A percentile compares a stretch with the other conserved stretches of the same genome.
Evolutionary conservation across 495 filamentous ascomycete species (phyloP).

Genomic region (Cercophora newfieldiana): DNA sequence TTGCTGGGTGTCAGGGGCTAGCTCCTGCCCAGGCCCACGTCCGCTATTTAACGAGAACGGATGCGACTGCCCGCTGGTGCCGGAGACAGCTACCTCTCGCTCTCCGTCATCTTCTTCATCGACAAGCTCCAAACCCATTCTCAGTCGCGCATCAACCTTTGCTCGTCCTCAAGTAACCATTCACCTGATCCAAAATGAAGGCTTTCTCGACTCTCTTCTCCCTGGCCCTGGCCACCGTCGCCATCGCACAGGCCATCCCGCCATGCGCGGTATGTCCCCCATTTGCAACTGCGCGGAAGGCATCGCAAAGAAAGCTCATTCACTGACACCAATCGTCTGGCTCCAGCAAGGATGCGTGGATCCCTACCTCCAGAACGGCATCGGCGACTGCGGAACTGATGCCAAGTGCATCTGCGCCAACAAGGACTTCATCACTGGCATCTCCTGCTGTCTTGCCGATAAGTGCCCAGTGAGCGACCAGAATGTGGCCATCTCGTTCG

Average conservation of each 20-base stretch:
- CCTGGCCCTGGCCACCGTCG: slow-evolving; percentile 32
- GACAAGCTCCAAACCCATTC: background rate
- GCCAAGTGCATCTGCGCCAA: slow-evolving; percentile 68
- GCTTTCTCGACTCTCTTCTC: slow-evolving; percentile 31
- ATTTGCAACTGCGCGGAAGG: background rate
- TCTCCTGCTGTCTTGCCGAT: slow-evolving; percentile 66
- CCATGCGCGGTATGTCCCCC: slow-evolving; percentile 52
- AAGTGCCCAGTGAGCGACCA: slow-evolving; percentile 58
- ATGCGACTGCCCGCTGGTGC: background rate
- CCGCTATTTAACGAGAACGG: background rate
- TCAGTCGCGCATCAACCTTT: background rate
- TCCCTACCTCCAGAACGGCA: slow-evolving; percentile 43
- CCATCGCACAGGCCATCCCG: slow-evolving; percentile 51
- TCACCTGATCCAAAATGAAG: slow-evolving; percentile 39
- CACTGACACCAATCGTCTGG: slow-evolving; percentile 18
- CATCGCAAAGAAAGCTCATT: background rate
- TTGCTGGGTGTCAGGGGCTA: slow-evolving; percentile 2
- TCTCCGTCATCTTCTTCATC: background rate
- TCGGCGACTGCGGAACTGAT: slow-evolving; percentile 59
- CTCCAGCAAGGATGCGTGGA: slow-evolving; percentile 56
- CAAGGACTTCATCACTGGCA: slow-evolving; percentile 55
- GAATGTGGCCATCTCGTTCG: slow-evolving; percentile 39
- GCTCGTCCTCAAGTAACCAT: background rate
- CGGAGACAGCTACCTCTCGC: background rate
- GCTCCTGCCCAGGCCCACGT: background rate